Evolutionary conservation across 83 land plant genomes (phyloP).

Genomic region (Diphasiastrum complanatum): DNA sequence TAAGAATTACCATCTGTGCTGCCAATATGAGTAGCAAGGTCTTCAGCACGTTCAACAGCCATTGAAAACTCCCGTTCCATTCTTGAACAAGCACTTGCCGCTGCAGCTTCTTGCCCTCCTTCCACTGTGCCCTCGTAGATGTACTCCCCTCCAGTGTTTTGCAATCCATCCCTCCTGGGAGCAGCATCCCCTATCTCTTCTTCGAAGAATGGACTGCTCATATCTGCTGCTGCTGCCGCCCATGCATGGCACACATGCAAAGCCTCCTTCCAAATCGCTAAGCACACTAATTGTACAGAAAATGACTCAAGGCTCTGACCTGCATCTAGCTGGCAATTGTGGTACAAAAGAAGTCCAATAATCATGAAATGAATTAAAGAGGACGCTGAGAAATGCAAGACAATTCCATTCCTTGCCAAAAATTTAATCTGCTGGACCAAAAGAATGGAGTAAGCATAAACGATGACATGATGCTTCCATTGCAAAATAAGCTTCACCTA

Average conservation of each 20-base stretch:
- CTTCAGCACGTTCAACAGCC: no score
- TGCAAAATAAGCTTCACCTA: no score
- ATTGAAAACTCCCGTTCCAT: constrained; percentile 75
- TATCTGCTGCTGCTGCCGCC: constrained; percentile 60
- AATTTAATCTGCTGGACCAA: no score
- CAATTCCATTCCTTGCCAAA: no score
- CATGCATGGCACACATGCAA: constrained; percentile 60
- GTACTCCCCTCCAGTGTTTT: constrained; percentile 13
- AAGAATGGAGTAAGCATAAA: no score
- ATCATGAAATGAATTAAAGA: neutral
- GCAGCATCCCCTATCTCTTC: constrained; percentile 11
- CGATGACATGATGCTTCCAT: no score
- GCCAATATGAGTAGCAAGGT: no score
- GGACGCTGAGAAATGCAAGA: neutral
- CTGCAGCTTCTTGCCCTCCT: constrained; percentile 22
- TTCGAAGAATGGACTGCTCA: no score
- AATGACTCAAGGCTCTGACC: constrained; percentile 62
- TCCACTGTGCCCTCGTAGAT: constrained; percentile 20
- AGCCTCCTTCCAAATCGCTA: constrained; percentile 93
- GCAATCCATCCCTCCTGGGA: neutral
- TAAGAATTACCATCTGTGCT: no score
- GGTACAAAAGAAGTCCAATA: neutral
- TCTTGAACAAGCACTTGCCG: constrained; percentile 43
- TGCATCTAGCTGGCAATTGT: constrained; percentile 35
- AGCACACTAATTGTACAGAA: constrained; percentile 75